Evolutionary conservation across 2,329 filamentous ascomycete genomes (phyloP).

Genomic region (Aspergillus bombycis): DNA sequence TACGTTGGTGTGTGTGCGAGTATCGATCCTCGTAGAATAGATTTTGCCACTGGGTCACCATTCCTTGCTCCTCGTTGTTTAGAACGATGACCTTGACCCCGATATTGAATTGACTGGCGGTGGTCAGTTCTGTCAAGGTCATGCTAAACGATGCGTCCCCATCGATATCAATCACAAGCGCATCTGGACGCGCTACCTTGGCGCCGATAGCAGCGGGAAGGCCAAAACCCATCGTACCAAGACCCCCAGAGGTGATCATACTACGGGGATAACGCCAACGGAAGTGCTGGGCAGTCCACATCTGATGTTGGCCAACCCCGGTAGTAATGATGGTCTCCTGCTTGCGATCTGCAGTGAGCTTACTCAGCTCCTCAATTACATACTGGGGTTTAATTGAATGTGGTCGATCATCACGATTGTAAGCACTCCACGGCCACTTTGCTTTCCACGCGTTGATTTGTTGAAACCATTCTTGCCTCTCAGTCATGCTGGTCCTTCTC

Average conservation of each 20-base stretch:
- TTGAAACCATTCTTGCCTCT: slow-evolving; percentile 75
- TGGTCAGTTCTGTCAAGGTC: slow-evolving; percentile 64
- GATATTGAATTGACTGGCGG: slow-evolving; percentile 87
- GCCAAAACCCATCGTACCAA: slow-evolving; percentile 93
- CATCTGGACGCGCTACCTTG: slow-evolving; percentile 77
- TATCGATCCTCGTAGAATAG: slow-evolving; percentile 88
- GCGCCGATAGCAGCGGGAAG: slow-evolving; percentile 93
- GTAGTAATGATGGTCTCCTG: slow-evolving; percentile 82
- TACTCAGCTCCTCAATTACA: slow-evolving; percentile 81
- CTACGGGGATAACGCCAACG: slow-evolving; percentile 85
- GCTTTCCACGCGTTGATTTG: slow-evolving; percentile 87
- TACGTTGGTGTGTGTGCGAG: slow-evolving; percentile 80
- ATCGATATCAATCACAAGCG: slow-evolving; percentile 89
- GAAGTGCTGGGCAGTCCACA: slow-evolving; percentile 96
- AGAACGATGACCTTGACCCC: slow-evolving; percentile 86
- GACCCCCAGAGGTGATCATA: slow-evolving; percentile 91
- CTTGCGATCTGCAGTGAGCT: slow-evolving; percentile 74
- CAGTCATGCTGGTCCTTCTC: slow-evolving; percentile 54
- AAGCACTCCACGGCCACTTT: slow-evolving; percentile 76
- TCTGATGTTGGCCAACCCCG: slow-evolving; percentile 94
- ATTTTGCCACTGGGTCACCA: slow-evolving; percentile 93
- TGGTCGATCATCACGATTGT: background rate
- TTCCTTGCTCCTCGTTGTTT: slow-evolving; percentile 91
- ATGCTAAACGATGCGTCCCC: slow-evolving; percentile 87
- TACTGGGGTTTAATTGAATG: slow-evolving; percentile 64